Percentiles rank a stretch among this genome's conserved stretches.
Conservation (phyloP, 176 grass and related monocot genomes). For the Ensete ventricosum region DNA sequence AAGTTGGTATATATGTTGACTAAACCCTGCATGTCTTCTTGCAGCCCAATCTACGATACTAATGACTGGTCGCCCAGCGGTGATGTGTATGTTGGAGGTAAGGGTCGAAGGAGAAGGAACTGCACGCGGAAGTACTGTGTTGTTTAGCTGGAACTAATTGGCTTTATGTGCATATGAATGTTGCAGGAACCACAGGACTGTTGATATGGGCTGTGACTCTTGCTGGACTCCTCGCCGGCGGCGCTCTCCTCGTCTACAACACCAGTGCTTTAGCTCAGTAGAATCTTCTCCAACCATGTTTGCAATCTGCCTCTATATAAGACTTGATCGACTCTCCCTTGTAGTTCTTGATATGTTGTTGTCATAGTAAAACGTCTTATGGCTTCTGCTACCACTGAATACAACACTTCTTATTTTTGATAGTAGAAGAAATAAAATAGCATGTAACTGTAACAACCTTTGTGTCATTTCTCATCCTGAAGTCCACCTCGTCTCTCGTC, state of each 20-base stretch:
- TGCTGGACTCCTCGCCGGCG: slow-evolving; percentile 56
- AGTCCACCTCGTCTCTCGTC: too few species aligned
- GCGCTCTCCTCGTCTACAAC: slow-evolving; percentile 81
- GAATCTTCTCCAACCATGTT: neutral
- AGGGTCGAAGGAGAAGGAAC: neutral
- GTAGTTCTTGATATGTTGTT: neutral
- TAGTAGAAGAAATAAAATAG: neutral
- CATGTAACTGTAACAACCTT: too few species aligned
- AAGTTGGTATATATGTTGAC: neutral
- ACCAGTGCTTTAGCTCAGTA: slow-evolving; percentile 73
- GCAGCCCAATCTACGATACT: slow-evolving; percentile 68
- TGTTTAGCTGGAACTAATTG: neutral
- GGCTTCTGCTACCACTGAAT: neutral
- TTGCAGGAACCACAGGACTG: slow-evolving; percentile 66
- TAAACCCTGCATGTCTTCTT: neutral
- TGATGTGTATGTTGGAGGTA: slow-evolving; percentile 79
- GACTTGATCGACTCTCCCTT: neutral
- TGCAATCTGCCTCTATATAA: neutral
- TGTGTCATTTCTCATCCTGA: too few species aligned
- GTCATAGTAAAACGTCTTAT: neutral
- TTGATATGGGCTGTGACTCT: slow-evolving; percentile 82
- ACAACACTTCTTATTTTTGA: neutral
- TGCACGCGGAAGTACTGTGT: too few species aligned
- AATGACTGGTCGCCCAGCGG: slow-evolving; percentile 67
- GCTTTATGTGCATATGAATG: slow-evolving; percentile 4